A percentile compares a stretch with the other conserved stretches of the same genome.
These are phyloP conservation scores for Aspergillus cristatus DNA, from an alignment of 495 filamentous ascomycete genomes.

Conservation along the genomic window DNA sequence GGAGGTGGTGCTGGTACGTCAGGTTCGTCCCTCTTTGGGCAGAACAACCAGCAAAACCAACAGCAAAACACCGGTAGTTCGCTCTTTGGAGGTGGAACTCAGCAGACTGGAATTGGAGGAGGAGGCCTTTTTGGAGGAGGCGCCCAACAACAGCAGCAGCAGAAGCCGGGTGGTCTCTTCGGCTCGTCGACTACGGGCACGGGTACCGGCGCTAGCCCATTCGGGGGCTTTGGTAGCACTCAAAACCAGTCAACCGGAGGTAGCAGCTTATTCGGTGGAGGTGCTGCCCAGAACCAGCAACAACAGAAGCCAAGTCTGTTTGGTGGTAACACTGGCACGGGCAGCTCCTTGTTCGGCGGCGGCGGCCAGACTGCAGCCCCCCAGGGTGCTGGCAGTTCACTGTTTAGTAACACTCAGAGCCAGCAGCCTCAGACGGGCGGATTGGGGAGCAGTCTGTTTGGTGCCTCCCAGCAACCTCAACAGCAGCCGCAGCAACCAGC, in stretches of 20 bases:
- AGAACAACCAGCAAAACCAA: constrained; percentile 24
- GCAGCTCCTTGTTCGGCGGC: constrained; percentile 40
- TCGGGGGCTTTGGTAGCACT: constrained; percentile 19
- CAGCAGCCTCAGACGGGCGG: constrained; percentile 43
- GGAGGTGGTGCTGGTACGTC: constrained; percentile 26
- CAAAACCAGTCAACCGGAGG: constrained; percentile 22
- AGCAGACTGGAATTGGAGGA: constrained; percentile 18
- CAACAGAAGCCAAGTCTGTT: constrained; percentile 28
- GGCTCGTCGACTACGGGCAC: constrained; percentile 13
- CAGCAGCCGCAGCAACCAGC: constrained; percentile 38
- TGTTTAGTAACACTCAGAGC: constrained; percentile 54
- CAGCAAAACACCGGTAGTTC: constrained; percentile 31
- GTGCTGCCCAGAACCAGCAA: constrained; percentile 24
- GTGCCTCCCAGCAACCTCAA: constrained; percentile 41
- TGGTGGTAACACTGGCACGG: constrained; percentile 16
- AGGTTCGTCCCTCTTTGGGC: constrained; percentile 32
- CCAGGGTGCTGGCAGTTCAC: constrained; percentile 39
- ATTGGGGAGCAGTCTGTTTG: constrained; percentile 55
- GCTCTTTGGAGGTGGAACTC: constrained; percentile 34
- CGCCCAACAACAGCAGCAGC: constrained; percentile 36
- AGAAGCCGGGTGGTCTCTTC: constrained; percentile 21
- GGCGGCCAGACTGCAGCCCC: constrained; percentile 18
- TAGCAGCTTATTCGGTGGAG: constrained; percentile 43
- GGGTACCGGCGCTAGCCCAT: constrained; percentile 13
- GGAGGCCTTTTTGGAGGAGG: constrained; percentile 26